phyloP scores from a whole-genome alignment of 1,284 basidiomycete genomes.

The Boletus calvinii region DNA sequence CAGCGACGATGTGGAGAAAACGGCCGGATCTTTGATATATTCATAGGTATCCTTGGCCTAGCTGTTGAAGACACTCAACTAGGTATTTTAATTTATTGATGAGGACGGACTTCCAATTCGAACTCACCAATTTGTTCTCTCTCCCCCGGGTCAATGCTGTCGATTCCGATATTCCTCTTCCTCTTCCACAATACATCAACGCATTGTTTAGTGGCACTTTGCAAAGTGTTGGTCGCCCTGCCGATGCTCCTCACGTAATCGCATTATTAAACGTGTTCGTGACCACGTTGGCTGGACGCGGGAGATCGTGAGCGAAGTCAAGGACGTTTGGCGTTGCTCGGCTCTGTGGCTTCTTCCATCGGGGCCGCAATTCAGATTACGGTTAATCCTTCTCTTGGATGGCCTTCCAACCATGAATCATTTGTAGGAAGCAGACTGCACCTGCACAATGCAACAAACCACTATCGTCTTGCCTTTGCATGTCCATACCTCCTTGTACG shows the following conservation, averaged over 20 bases:
- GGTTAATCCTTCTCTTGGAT: background rate
- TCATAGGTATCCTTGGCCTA: too few relatives aligned
- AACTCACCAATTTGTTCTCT: too few relatives aligned
- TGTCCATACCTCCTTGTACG: slow-evolving; percentile 1
- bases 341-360: slow-evolving; percentile 26
- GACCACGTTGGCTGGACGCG: too few relatives aligned
- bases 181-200: slow-evolving; percentile 23
- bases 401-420: slow-evolving; percentile 10
- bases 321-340: slow-evolving; percentile 26
- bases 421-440: slow-evolving; percentile 7
- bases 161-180: too few relatives aligned
- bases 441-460: background rate
- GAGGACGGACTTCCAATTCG: too few relatives aligned
- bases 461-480: background rate
- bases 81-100: too few relatives aligned
- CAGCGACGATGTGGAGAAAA: too few relatives aligned
- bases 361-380: background rate
- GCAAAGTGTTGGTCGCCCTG: slow-evolving; percentile 19
- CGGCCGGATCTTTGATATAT: too few relatives aligned
- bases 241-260: slow-evolving; percentile 13
- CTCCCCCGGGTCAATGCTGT: too few relatives aligned
- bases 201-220: slow-evolving; percentile 32
- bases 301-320: too few relatives aligned
- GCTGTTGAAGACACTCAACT: too few relatives aligned
- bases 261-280: too few relatives aligned